Evolutionary conservation across 2,329 filamentous ascomycete species (phyloP).

Genomic region (Fusarium redolens): DNA sequence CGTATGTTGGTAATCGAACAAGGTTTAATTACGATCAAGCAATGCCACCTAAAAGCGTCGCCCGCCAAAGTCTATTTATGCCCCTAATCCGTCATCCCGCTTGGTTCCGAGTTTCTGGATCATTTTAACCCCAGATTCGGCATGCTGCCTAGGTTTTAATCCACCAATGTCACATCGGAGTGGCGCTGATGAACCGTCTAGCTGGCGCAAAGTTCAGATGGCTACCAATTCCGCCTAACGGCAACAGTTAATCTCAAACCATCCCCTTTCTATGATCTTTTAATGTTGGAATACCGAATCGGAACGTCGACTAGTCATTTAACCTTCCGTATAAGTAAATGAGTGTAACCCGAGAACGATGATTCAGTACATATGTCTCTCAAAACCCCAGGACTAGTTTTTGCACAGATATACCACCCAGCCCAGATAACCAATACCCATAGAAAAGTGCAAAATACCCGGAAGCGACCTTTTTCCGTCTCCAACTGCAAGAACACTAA

Average conservation of each 20-base stretch:
- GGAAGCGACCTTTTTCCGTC: neutral
- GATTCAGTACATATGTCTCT: no score
- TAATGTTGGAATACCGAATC: no score
- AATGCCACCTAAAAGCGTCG: neutral
- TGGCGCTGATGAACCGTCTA: neutral
- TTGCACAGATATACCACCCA: neutral
- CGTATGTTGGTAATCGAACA: neutral
- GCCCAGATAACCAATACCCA: neutral
- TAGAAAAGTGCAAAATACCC: neutral
- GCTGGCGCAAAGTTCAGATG: neutral
- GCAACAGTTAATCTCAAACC: neutral
- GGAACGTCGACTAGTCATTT: accelerated
- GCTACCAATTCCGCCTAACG: neutral
- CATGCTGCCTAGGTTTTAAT: neutral
- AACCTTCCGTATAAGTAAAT: neutral
- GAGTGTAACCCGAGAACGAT: neutral
- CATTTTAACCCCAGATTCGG: neutral
- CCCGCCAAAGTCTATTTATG: neutral
- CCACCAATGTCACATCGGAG: neutral
- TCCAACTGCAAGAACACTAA: neutral
- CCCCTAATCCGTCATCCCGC: neutral
- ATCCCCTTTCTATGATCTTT: no score
- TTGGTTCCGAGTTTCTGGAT: neutral
- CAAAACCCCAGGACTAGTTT: accelerated
- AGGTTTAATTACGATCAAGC: conserved; percentile 2